Evolutionary conservation across 192 early-diverging fungal genomes (phyloP), one percentile per base, ranked within the genome.

Genomic region (Oehlia diaphana): DNA sequence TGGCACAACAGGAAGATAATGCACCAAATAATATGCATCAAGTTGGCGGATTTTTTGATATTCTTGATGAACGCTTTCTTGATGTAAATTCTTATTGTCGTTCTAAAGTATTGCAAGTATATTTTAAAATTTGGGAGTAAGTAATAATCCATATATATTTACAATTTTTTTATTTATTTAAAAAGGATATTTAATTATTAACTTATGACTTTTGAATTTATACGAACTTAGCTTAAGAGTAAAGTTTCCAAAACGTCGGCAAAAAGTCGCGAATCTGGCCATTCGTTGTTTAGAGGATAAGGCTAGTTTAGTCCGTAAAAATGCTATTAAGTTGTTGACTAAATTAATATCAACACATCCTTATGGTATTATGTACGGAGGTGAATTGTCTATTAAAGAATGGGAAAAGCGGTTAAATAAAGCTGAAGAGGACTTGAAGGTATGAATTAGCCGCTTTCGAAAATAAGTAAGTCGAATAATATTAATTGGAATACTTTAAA

Each of bases 281-380:
- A 89, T 94, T 47, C 91, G 92, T 28, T 88, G 95, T 44, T 85
- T 99, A 33, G 90, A 95, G 53, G 98, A 99, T 84, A 99, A 98
- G 83, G 93, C 93, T 58, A 92, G 91, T 76, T 90, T 87, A 65
- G 95, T 98, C 3, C 91, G 98, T 44, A 97, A 94, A 79, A 91
- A 95, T 77, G 95, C 98, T 0, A 93, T 99, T 68, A 95, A 95
- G 77, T 89, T 94, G 0, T 81, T 99, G 33, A 89, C 93, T 7
- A 84, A 90, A 26, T 87, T 97, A 74, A 90, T 99, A 28, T 86
- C 93, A 47, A 94, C 95, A 0, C 96, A 96, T 42, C 98, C 97
- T 26, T 99, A 94, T 81, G 89, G 91, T 23, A 89, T 94, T 75
- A 71, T 79, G 6, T 94, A 98, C 77, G 94, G 95, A 44, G 95